Evolutionary conservation across 2,329 filamentous ascomycete species (phyloP).

Genomic region (Bipolaris victoriae): DNA sequence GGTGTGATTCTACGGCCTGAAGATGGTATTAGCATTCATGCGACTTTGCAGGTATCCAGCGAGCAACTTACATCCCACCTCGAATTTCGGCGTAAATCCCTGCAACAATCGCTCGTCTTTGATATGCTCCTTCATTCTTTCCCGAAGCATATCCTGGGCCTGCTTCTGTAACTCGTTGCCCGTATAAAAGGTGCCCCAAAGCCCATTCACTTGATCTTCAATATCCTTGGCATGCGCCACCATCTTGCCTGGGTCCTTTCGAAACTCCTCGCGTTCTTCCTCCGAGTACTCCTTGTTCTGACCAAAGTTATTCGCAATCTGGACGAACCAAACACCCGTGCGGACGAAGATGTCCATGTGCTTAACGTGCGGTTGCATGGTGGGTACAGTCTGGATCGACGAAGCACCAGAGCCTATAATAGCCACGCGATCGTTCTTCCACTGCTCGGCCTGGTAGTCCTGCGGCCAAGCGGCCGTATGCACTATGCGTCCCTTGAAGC

Average conservation of each 20-base stretch:
- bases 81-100: slow-evolving; percentile 56
- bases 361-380: slow-evolving; percentile 55
- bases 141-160: slow-evolving; percentile 48
- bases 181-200: slow-evolving; percentile 56
- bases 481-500: slow-evolving; percentile 53
- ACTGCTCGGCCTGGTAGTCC: slow-evolving; percentile 54
- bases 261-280: slow-evolving; percentile 52
- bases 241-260: slow-evolving; percentile 50
- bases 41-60: background rate
- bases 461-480: slow-evolving; percentile 57
- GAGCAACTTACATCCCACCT: slow-evolving; percentile 49
- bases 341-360: slow-evolving; percentile 57
- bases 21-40: background rate
- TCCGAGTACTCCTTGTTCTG: slow-evolving; percentile 54
- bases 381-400: slow-evolving; percentile 55
- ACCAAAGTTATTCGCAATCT: slow-evolving; percentile 56
- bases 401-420: slow-evolving; percentile 55
- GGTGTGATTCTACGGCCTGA: slow-evolving; percentile 54
- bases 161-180: slow-evolving; percentile 50
- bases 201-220: slow-evolving; percentile 55
- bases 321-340: slow-evolving; percentile 54
- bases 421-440: slow-evolving; percentile 51
- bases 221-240: slow-evolving; percentile 55
- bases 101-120: slow-evolving; percentile 58
- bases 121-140: slow-evolving; percentile 58